Evolutionary conservation across 2,329 filamentous ascomycete species (phyloP).

Genomic region (Helminthosporium solani): DNA sequence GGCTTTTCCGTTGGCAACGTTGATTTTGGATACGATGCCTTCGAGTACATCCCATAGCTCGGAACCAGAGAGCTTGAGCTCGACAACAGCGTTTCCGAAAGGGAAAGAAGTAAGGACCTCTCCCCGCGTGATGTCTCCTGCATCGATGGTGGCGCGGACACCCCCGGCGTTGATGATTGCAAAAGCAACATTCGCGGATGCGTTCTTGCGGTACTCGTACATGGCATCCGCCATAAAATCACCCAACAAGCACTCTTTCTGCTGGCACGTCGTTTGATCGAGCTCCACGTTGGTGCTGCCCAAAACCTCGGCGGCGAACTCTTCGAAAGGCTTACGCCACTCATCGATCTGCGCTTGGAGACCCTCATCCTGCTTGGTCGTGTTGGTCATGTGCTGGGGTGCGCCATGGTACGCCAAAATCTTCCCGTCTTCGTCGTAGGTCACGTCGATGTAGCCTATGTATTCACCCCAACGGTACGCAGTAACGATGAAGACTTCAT

Average conservation of each 20-base stretch:
- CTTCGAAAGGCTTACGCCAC: slow-evolving; percentile 63
- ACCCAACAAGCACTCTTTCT: slow-evolving; percentile 55
- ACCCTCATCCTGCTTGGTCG: slow-evolving; percentile 56
- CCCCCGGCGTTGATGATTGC: slow-evolving; percentile 65
- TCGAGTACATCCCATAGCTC: slow-evolving; percentile 60
- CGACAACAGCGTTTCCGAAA: slow-evolving; percentile 65
- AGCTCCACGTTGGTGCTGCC: slow-evolving; percentile 57
- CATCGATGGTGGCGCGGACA: slow-evolving; percentile 63
- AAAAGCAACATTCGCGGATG: slow-evolving; percentile 52
- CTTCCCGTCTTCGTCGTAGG: slow-evolving; percentile 61
- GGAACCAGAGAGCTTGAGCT: slow-evolving; percentile 55
- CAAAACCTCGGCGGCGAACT: slow-evolving; percentile 59
- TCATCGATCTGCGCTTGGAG: slow-evolving; percentile 60
- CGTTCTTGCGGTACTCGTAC: slow-evolving; percentile 59
- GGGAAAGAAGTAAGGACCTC: slow-evolving; percentile 65
- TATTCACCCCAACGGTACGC: slow-evolving; percentile 70
- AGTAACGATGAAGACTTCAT: slow-evolving; percentile 69
- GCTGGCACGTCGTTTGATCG: slow-evolving; percentile 60
- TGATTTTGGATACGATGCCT: slow-evolving; percentile 57
- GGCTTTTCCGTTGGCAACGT: slow-evolving; percentile 54
- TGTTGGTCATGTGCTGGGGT: slow-evolving; percentile 64
- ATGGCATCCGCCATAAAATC: slow-evolving; percentile 56
- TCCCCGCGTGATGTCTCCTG: slow-evolving; percentile 62
- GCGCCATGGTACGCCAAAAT: slow-evolving; percentile 64
- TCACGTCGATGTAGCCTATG: slow-evolving; percentile 66